These are phyloP conservation scores for Aspergillus egyptiacus DNA, from an alignment of 495 filamentous ascomycete species.

Conservation along the genomic window DNA sequence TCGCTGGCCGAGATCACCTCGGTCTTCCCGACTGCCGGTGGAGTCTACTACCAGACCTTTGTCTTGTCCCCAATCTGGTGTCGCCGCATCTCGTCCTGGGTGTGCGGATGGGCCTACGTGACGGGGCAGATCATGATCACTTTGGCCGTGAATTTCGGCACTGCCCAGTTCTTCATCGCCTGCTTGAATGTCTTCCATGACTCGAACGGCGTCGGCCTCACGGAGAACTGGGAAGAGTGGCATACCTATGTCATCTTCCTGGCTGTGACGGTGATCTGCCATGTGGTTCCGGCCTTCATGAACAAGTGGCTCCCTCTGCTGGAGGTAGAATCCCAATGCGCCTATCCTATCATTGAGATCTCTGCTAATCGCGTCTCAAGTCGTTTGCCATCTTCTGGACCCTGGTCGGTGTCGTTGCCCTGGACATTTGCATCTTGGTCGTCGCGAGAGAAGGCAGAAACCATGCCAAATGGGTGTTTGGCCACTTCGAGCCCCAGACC, in stretches of 20 bases:
- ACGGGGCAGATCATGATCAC: conserved; percentile 55
- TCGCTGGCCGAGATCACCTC: conserved; percentile 70
- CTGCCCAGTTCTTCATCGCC: conserved; percentile 16
- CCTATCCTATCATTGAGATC: conserved; percentile 23
- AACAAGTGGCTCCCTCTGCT: conserved; percentile 31
- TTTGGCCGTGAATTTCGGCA: conserved; percentile 32
- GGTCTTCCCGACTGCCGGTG: conserved; percentile 63
- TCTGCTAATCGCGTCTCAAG: conserved; percentile 33
- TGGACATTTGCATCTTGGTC: conserved; percentile 50
- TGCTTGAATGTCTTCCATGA: conserved; percentile 35
- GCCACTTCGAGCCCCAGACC: conserved; percentile 10
- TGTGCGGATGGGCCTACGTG: conserved; percentile 65
- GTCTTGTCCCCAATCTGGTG: conserved; percentile 47
- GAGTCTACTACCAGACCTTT: conserved; percentile 73
- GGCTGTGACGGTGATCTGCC: conserved; percentile 45
- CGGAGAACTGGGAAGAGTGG: conserved; percentile 20
- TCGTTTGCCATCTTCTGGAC: conserved; percentile 59
- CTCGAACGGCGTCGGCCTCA: conserved; percentile 29
- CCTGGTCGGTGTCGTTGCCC: conserved; percentile 51
- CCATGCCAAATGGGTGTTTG: conserved; percentile 46
- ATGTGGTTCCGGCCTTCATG: conserved; percentile 22
- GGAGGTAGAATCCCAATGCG: conserved; percentile 34
- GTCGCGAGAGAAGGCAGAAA: conserved; percentile 53
- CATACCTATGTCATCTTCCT: conserved; percentile 56
- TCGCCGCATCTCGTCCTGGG: conserved; percentile 54